These are phyloP conservation scores for Hyphodiscus hymeniophilus DNA, from an alignment of 495 filamentous ascomycete species.

Conservation along the genomic window DNA sequence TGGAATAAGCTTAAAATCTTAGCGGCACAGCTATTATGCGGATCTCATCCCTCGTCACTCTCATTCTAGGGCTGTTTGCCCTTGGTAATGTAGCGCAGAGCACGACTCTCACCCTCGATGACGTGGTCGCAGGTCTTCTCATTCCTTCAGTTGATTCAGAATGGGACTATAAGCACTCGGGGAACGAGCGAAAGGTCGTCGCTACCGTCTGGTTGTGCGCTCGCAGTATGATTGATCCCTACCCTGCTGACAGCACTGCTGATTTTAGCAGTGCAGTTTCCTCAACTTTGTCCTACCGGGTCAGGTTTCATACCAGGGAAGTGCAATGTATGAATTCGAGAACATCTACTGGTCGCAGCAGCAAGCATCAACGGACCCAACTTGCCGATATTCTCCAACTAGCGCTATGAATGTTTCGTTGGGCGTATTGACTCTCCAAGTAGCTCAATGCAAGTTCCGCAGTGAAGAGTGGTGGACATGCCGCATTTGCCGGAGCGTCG, in stretches of 20 bases:
- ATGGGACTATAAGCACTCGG: constrained; percentile 4
- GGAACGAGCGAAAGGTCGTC: not conserved
- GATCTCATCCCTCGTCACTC: too few relatives aligned
- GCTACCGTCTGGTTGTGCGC: constrained; percentile 7
- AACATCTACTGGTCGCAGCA: constrained; percentile 42
- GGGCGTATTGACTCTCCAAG: constrained; percentile 26
- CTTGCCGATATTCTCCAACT: constrained; percentile 35
- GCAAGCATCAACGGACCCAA: constrained; percentile 28
- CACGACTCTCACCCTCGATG: constrained; percentile 2
- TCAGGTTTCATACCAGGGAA: constrained; percentile 11
- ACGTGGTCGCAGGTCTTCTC: constrained; percentile 3
- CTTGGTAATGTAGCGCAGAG: too few relatives aligned
- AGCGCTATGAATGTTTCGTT: constrained; percentile 30
- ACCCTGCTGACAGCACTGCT: not conserved
- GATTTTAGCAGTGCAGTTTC: constrained; percentile 19
- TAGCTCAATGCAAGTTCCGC: constrained; percentile 35
- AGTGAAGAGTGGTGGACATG: constrained; percentile 46
- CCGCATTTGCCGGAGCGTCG: constrained; percentile 36
- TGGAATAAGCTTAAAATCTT: too few relatives aligned
- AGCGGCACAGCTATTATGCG: too few relatives aligned
- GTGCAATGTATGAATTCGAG: constrained; percentile 13
- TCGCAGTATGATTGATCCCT: not conserved
- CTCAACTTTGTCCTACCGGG: constrained; percentile 18
- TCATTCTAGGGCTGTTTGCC: too few relatives aligned
- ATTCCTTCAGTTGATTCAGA: constrained; percentile 6